Conservation (phyloP, 78 protist species). For the Salpingoeca rosetta region DNA sequence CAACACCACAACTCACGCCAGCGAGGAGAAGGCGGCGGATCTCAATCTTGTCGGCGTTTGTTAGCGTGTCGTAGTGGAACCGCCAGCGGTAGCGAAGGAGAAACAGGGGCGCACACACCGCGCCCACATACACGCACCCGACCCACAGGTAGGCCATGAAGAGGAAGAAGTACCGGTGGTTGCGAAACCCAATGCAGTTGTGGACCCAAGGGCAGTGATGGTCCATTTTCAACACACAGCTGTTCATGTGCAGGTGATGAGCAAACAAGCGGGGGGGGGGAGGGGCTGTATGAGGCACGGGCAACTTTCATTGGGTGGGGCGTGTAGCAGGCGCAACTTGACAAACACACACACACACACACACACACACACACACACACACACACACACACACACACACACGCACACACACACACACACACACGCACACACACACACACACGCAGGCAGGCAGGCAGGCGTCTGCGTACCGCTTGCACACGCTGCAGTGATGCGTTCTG, state of each 20-base stretch:
- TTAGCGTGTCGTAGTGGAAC: not conserved
- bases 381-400: no score
- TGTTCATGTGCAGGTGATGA: no score
- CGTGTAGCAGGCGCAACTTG: no score
- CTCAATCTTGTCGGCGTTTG: not conserved
- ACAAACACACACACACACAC: no score
- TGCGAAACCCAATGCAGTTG: conserved; percentile 36
- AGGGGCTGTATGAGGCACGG: no score
- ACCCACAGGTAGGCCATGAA: not conserved
- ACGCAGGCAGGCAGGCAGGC: no score
- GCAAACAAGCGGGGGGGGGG: no score
- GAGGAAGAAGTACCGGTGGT: conserved; percentile 19
- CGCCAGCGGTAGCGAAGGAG: not conserved
- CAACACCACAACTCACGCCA: not conserved
- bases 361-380: no score
- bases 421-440: no score
- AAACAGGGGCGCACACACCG: not conserved
- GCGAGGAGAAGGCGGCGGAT: not conserved
- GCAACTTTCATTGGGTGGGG: no score
- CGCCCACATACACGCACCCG: not conserved
- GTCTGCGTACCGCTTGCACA: conserved; percentile 19
- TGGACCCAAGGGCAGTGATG: conserved; percentile 58
- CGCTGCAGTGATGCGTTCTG: conserved; percentile 34
- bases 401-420: no score
- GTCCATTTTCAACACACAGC: conserved; percentile 37